Conservation (phyloP, 2,329 filamentous ascomycete species). For the Fusarium beomiforme region DNA sequence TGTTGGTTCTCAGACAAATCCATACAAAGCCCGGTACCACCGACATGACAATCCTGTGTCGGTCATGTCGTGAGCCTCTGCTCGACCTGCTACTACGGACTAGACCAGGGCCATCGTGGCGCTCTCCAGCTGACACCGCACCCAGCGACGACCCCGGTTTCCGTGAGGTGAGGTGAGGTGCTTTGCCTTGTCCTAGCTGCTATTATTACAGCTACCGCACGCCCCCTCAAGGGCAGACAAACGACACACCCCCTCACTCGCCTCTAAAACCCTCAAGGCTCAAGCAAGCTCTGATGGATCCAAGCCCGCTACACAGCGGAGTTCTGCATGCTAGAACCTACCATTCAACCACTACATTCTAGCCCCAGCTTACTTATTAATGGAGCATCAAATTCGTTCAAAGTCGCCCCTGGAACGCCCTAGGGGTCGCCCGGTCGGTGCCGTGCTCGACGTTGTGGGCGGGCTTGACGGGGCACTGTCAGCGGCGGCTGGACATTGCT, state of each 20-base stretch:
- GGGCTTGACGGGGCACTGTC: slow-evolving; percentile 16
- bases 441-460: slow-evolving; percentile 8
- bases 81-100: slow-evolving; percentile 25
- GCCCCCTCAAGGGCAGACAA: not conserved
- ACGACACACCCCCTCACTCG: slow-evolving; percentile 22
- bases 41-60: slow-evolving; percentile 20
- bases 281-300: slow-evolving; percentile 20
- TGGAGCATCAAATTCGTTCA: slow-evolving; percentile 22
- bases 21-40: slow-evolving; percentile 27
- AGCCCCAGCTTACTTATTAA: slow-evolving; percentile 20
- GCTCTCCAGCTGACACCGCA: slow-evolving; percentile 44
- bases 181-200: slow-evolving; percentile 31
- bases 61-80: slow-evolving; percentile 30
- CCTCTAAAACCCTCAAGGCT: slow-evolving; percentile 25
- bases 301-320: slow-evolving; percentile 33
- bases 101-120: slow-evolving; percentile 44
- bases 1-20: slow-evolving; percentile 1
- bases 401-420: slow-evolving; percentile 32
- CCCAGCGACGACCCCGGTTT: slow-evolving; percentile 34
- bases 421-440: slow-evolving; percentile 23
- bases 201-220: slow-evolving; percentile 3
- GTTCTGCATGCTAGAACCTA: slow-evolving; percentile 33
- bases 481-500: slow-evolving; percentile 8
- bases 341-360: slow-evolving; percentile 29
- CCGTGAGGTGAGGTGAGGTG: slow-evolving; percentile 33